Base-by-base conservation (phyloP, 768 basidiomycete species). In the Obba rivulosa region DNA sequence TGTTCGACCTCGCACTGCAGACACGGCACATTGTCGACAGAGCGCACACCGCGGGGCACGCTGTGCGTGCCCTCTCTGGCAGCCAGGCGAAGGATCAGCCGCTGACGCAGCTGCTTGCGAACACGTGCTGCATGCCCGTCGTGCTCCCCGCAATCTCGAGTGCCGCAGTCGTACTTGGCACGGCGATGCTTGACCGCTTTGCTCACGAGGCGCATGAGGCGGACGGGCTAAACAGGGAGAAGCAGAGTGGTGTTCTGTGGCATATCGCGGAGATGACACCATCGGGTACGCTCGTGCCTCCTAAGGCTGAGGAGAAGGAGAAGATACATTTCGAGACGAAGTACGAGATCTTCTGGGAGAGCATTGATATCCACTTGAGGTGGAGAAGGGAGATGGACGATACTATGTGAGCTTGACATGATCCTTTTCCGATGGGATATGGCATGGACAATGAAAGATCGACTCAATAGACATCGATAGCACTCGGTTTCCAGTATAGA, bases 241-340 rank as follows among this genome's bases (percentile, higher is more conserved):
- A 74, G 45, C 76, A 82, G 51, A 80, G 80, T 18, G 76, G 84
- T 51, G 67, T 73, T 52, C 70, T 97, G 54, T 99, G 95, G 95
- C 73, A 81, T 41, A 87, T 93, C 57, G 97, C 98, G 95, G 85
- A 92, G 56, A 98, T 99, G 95, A 95, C 92, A 7, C 85, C 88
- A 25, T 70, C 82, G 1, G 94, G 87, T 3, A 80, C 76, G 14
- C 69, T 85, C 38, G 74, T 99, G 28, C 61, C 66, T 7, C 89
- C 93, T 2, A 68, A 71, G 14, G 81, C 81, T 9, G 73, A 77
- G 2, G 53, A 63, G 1, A 78, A 69, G 64, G 90, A 87, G 66
- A 81, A 79, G 66, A 83, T 72, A 59, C 63, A 98, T 40, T 69
- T 98, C 43, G 81, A 89, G 46, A 90, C 85, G 7, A 99, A 99